A percentile compares a stretch with the other conserved stretches of the same genome.
Evolutionary conservation across 1,284 basidiomycete genomes (phyloP).

Genomic region (Vanrija sp.): DNA sequence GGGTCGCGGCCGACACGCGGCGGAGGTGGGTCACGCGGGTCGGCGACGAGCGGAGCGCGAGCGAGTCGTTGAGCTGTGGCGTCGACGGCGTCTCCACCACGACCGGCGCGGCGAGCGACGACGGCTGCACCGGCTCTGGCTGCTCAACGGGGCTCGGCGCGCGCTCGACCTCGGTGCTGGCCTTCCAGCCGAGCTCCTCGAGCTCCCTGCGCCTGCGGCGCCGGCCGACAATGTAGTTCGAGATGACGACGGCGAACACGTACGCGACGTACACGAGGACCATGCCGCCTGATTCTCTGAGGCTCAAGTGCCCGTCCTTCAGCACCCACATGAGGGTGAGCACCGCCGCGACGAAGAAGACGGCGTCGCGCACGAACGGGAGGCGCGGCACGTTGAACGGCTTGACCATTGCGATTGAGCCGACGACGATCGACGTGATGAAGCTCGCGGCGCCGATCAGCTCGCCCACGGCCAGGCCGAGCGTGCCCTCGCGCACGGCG

Average conservation of each 20-base stretch:
- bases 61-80: not conserved
- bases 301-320: conserved; percentile 67
- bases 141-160: not conserved
- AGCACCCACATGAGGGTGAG: conserved; percentile 68
- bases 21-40: not conserved
- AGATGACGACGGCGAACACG: conserved; percentile 69
- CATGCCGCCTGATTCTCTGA: conserved; percentile 71
- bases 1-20: not conserved
- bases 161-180: not conserved
- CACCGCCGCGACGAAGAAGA: conserved; percentile 85
- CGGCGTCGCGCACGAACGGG: conserved; percentile 86
- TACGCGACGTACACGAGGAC: conserved; percentile 74
- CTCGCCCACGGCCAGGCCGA: conserved; percentile 88
- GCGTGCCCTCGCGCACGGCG: conserved; percentile 79
- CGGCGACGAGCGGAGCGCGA: not conserved
- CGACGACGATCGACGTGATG: conserved; percentile 91
- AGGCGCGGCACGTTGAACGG: conserved; percentile 78
- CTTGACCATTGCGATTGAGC: conserved; percentile 91
- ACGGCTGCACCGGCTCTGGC: not conserved
- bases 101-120: not conserved
- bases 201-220: conserved; percentile 44
- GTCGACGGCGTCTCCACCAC: conserved; percentile 2
- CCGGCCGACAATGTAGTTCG: conserved; percentile 66
- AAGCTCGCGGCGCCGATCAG: conserved; percentile 92
- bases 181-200: conserved; percentile 14